Conservation (phyloP, 768 basidiomycete genomes). For the Suillus discolor region DNA sequence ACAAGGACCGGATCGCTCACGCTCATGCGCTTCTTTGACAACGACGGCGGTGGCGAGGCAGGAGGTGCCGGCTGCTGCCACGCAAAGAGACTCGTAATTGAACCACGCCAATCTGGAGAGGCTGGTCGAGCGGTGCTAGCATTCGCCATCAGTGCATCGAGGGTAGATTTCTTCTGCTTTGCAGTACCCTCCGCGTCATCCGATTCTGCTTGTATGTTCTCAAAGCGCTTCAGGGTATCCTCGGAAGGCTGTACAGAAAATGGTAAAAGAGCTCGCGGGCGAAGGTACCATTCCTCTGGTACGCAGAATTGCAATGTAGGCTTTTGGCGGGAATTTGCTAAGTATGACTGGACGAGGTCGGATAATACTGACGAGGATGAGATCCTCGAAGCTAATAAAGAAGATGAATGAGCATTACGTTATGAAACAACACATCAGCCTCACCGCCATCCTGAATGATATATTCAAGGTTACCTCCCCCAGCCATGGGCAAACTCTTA, state of each 20-base stretch:
- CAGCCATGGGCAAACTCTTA: slow-evolving; percentile 65
- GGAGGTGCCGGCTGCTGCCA: slow-evolving; percentile 55
- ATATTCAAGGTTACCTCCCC: slow-evolving; percentile 72
- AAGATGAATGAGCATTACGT: slow-evolving; percentile 10
- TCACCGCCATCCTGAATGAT: slow-evolving; percentile 56
- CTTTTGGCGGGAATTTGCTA: slow-evolving; percentile 43
- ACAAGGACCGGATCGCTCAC: slow-evolving; percentile 74
- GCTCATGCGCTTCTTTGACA: slow-evolving; percentile 51
- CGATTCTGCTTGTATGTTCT: slow-evolving; percentile 43
- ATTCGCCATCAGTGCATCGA: slow-evolving; percentile 24
- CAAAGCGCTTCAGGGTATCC: slow-evolving; percentile 48
- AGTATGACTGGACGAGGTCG: slow-evolving; percentile 44
- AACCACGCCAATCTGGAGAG: slow-evolving; percentile 52
- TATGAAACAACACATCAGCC: slow-evolving; percentile 43
- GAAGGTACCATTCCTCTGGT: slow-evolving; percentile 80
- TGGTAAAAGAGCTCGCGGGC: slow-evolving; percentile 57
- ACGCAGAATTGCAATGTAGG: slow-evolving; percentile 66
- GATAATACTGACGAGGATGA: slow-evolving; percentile 45
- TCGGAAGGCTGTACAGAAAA: slow-evolving; percentile 58
- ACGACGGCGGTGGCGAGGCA: slow-evolving; percentile 34
- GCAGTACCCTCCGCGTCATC: slow-evolving; percentile 64
- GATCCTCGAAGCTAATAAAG: slow-evolving; percentile 46
- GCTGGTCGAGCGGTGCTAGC: slow-evolving; percentile 23
- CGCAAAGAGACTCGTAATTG: slow-evolving; percentile 67
- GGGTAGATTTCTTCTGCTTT: slow-evolving; percentile 43